phyloP scores from a whole-genome alignment of 2,329 filamentous ascomycete species.

The Metarhizium rileyi region DNA sequence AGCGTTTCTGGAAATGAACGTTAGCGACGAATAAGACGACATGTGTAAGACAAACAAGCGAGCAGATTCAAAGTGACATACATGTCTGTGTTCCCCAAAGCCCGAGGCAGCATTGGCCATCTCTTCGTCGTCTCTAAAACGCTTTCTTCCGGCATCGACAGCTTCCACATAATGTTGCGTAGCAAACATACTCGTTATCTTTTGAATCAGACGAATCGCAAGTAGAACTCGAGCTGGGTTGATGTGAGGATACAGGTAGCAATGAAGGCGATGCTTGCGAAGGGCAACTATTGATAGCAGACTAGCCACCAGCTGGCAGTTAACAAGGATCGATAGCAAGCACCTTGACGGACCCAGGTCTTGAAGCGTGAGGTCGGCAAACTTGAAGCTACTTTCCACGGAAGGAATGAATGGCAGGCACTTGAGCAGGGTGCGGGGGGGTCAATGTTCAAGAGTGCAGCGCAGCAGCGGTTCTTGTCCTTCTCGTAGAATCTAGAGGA shows the following conservation, averaged over 20 bases:
- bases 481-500: background rate
- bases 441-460: too few species aligned
- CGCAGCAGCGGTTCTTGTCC: too few species aligned
- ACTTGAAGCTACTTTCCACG: background rate
- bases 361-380: background rate
- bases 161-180: conserved; percentile 22
- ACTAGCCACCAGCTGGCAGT: background rate
- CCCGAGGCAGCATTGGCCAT: conserved; percentile 26
- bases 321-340: background rate
- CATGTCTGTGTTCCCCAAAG: conserved; percentile 41
- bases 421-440: conserved; percentile 1
- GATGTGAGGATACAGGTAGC: background rate
- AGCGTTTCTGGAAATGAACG: conserved; percentile 35
- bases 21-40: conserved; percentile 10
- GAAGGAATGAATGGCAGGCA: background rate
- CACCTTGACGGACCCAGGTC: background rate
- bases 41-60: background rate
- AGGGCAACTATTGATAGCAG: background rate
- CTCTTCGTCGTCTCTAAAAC: conserved; percentile 36
- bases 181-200: conserved; percentile 25
- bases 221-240: background rate
- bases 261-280: background rate
- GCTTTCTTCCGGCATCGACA: conserved; percentile 31
- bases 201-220: background rate
- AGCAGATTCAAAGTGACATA: conserved; percentile 19